A percentile compares a stretch with the other conserved stretches of the same genome.
phyloP scores from a whole-genome alignment of 139 green algal species.

The Chlamydomonas schloesseri region DNA sequence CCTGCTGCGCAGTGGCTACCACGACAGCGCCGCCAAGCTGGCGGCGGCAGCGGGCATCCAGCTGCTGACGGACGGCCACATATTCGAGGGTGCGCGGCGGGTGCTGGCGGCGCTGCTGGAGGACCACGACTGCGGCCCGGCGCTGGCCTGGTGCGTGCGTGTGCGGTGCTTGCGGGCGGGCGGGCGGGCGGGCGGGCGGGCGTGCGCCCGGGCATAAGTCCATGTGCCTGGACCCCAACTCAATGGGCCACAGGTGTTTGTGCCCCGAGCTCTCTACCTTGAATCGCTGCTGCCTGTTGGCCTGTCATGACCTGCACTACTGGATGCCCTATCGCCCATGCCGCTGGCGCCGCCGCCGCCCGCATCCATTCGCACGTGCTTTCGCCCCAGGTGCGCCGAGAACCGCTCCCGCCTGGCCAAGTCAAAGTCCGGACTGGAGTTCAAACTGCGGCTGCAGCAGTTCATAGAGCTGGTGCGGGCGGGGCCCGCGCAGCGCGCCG shows the following conservation, averaged over 20 bases:
- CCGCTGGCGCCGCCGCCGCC: too few species aligned
- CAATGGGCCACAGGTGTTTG: too few species aligned
- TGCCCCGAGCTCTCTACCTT: too few species aligned
- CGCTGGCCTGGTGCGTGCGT: constrained; percentile 79
- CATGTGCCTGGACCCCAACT: too few species aligned
- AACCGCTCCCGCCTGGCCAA: constrained; percentile 81
- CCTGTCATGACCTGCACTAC: too few species aligned
- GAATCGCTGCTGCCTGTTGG: too few species aligned
- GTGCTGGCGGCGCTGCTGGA: constrained; percentile 74
- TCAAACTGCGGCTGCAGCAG: constrained; percentile 87
- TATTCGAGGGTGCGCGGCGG: constrained; percentile 76
- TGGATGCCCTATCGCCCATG: too few species aligned
- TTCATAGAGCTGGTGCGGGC: constrained; percentile 92
- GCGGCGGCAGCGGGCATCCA: constrained; percentile 47
- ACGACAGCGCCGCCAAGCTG: constrained; percentile 51
- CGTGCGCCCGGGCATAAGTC: too few species aligned
- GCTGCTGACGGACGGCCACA: constrained; percentile 82
- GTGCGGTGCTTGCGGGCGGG: too few species aligned
- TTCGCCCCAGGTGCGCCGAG: constrained; percentile 54
- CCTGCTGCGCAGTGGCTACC: constrained; percentile 80
- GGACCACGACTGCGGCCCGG: constrained; percentile 71
- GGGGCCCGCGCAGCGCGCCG: constrained; percentile 52
- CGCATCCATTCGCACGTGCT: too few species aligned
- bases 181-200: too few species aligned
- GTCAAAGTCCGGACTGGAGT: constrained; percentile 88